Base-by-base conservation (phyloP, 1,139 yeast species). In the Pichia sp. region DNA sequence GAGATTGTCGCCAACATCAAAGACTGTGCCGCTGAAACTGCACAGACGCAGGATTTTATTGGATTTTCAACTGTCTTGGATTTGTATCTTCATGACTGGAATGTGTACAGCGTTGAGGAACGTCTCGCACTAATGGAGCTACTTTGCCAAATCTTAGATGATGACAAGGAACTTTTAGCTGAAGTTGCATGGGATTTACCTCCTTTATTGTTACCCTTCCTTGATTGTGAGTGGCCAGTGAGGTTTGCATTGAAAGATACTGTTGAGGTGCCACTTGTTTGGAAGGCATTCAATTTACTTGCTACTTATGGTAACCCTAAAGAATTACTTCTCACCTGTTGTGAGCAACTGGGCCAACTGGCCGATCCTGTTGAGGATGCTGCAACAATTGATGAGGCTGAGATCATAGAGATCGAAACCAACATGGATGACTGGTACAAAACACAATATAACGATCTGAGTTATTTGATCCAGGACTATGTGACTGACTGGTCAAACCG, bases 121-220 rank as follows among this genome's bases (percentile, higher is more conserved):
- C 77, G 80, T 51, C 76, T 73, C 7, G 53, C 54, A 50, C 62
- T 81, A 16, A 64, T 85, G 54, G 66, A 65, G 1, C 67, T 71
- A 13, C 65, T 89, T 30, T 66, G 73, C 47, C 71, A 67, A 0
- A 70, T 80, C 0, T 67, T 89, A 36, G 59, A 65, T 1, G 67
- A 66, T 0, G 70, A 84, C 63, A 67, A 74, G 31, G 75, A 75
- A n/a, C 69, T 89, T 41, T 74, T 84, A 0, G 73, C 78, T 57
- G 88, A 86, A 62, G 80, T 89, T 56, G 96, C 95, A 1, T 90
- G 97, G 97, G 97, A 90, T 67, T 67, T 90, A 26, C 97, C 96
- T 0, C 77, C 75, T 36, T 66, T 87, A 47, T 63, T 90, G 19
- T 65, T 88, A 45, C 69, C 71, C 4, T 82, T 74, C 61, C 60